phyloP scores from a whole-genome alignment of 1,284 basidiomycete genomes.

The Cyathus pygmaeus region DNA sequence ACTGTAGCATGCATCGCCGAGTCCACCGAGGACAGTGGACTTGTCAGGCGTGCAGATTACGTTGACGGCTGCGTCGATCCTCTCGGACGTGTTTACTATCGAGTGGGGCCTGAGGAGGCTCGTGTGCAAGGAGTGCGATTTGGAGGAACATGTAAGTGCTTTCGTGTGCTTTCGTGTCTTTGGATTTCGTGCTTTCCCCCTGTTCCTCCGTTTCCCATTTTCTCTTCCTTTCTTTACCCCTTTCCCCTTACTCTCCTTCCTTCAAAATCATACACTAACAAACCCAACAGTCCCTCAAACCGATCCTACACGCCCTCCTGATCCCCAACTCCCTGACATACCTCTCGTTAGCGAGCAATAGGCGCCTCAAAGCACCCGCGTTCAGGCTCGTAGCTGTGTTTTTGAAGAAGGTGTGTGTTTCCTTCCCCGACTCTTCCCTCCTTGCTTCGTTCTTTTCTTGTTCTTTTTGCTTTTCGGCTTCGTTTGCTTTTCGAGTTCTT shows the following conservation, averaged over 20 bases:
- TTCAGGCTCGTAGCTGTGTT: slow-evolving; percentile 89
- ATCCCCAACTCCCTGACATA: slow-evolving; percentile 86
- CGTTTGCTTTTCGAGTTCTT: too few relatives aligned
- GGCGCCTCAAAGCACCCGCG: slow-evolving; percentile 79
- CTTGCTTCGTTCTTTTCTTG: background rate
- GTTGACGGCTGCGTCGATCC: slow-evolving; percentile 74
- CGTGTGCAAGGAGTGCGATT: slow-evolving; percentile 81
- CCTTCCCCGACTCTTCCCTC: background rate
- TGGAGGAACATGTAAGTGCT: slow-evolving; percentile 78
- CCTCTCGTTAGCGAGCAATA: slow-evolving; percentile 89
- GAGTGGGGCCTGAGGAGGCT: slow-evolving; percentile 91
- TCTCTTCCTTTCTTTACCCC: background rate
- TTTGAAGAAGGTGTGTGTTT: slow-evolving; percentile 67
- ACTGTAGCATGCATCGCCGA: slow-evolving; percentile 60
- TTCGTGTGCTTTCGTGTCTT: slow-evolving; percentile 2
- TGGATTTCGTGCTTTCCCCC: background rate
- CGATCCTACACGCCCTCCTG: slow-evolving; percentile 89
- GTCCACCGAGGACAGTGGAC: slow-evolving; percentile 75
- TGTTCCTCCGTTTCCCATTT: background rate
- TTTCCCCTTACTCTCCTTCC: slow-evolving; percentile 13
- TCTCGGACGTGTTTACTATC: slow-evolving; percentile 89
- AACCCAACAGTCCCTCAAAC: slow-evolving; percentile 83
- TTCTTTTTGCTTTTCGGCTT: background rate
- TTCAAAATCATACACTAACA: too few relatives aligned
- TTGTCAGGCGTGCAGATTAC: slow-evolving; percentile 83